Base-by-base conservation (phyloP, 1,284 basidiomycete species). In the Microbotryum lychnidis-dioicae region DNA sequence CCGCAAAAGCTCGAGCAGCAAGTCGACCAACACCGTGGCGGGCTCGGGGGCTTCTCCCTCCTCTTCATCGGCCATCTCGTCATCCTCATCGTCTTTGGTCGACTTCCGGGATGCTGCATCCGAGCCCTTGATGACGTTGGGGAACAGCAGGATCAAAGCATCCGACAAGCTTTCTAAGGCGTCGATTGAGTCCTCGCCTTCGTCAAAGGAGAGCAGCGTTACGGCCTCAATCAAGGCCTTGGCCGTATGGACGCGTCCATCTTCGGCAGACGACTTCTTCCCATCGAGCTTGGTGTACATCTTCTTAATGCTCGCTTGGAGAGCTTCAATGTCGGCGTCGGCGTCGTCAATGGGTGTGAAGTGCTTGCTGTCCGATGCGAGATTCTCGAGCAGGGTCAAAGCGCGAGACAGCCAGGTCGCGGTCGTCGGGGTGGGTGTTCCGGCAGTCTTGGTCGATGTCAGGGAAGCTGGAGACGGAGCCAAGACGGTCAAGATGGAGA, bases 1-100 rank as follows among this genome's bases (percentile, higher is more conserved):
- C 74, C 97, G 92, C 55, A 98, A 78, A 72, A 91, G 86, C 9
- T 89, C 89, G 60, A 97, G 87, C 61, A 97, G 82, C 27, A 83
- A 82, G 72, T 97, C 93, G 54, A 93, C 85, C 46, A 97, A 80
- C 42, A 91, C 76, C 70, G 96, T 91, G 56, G 93, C 83, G 1
- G 89, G 85, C 49, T 82, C 76, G 23, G 78, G 77, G 29, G 77
- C 78, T 37, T 77, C 69, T 1, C 50, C 69, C 6, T 64, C 78
- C 12, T 75, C 75, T 18, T 76, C 72, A 1, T 72, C 73, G 23
- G 66, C 70, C 23, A 52, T 55, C 49, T 45, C 74, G 16, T 76
- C 75, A 23, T 75, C 79, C 0, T 76, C 71, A 18, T 73, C 73
- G 10, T 69, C 37, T 60, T 68, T 66, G 53, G 57, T 14, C 10